Evolutionary conservation across 129 eudicot genomes (phyloP).

Genomic region (Pseudognaphalium luteoalbum): DNA sequence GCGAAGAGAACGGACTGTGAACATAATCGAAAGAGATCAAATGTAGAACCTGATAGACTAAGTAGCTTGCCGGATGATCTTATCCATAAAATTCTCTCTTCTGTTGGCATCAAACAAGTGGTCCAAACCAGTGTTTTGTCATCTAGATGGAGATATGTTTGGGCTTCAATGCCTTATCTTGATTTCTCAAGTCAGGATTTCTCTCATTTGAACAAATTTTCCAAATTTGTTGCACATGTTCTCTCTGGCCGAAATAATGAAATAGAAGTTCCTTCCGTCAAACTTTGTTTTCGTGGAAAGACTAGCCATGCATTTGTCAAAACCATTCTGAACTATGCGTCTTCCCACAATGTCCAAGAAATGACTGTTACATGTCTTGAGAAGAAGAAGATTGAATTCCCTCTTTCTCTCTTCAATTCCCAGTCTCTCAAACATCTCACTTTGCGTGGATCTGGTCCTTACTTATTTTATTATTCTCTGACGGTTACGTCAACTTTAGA

Average conservation of each 20-base stretch:
- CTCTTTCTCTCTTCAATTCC: background rate
- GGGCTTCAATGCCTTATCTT: constrained; percentile 11
- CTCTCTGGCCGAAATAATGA: background rate
- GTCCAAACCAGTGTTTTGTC: background rate
- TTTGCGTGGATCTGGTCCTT: background rate
- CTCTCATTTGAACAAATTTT: background rate
- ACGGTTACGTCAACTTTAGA: background rate
- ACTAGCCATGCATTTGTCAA: background rate
- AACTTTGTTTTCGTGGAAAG: background rate
- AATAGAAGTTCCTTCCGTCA: background rate
- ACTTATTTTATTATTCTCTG: background rate
- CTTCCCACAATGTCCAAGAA: constrained; percentile 13
- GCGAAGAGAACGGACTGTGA: too few species aligned
- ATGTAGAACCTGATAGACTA: constrained; percentile 6
- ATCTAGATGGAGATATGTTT: background rate
- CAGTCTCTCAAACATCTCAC: background rate
- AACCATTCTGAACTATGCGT: background rate
- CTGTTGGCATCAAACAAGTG: background rate
- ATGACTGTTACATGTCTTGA: background rate
- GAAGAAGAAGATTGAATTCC: background rate
- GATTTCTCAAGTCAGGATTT: background rate
- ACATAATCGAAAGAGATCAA: too few species aligned
- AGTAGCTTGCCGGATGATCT: constrained; percentile 21
- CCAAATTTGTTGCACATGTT: constrained; percentile 1
- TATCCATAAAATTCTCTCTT: constrained; percentile 19